Percentiles rank a stretch among this genome's conserved stretches.
These are phyloP conservation scores for Penicillium verrucosum DNA, from an alignment of 2,329 filamentous ascomycete species.

Conservation along the genomic window DNA sequence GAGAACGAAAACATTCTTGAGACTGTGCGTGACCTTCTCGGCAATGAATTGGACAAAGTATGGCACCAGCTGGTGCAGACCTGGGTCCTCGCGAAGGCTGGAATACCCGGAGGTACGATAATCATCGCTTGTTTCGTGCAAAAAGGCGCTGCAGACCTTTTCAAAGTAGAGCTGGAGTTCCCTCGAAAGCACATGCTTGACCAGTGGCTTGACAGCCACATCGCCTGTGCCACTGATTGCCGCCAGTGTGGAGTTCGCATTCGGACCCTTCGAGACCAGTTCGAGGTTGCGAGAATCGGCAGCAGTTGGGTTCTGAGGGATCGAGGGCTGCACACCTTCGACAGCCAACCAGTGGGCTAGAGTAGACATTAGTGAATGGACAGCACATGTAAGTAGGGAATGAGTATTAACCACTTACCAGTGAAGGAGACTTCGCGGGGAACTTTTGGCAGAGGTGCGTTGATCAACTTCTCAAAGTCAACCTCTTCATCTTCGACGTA, in stretches of 20 bases:
- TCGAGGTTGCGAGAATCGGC: constrained; percentile 80
- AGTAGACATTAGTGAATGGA: constrained; percentile 9
- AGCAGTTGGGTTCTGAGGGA: constrained; percentile 90
- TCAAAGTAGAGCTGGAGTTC: constrained; percentile 97
- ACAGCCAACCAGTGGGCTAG: constrained; percentile 94
- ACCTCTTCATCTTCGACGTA: constrained; percentile 98
- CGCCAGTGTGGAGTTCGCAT: constrained; percentile 79
- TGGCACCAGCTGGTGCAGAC: constrained; percentile 89
- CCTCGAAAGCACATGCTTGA: constrained; percentile 94
- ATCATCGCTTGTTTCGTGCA: constrained; percentile 84
- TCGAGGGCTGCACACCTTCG: constrained; percentile 93
- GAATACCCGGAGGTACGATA: constrained; percentile 81
- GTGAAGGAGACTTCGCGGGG: constrained; percentile 91
- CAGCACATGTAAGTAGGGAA: not conserved
- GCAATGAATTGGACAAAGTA: constrained; percentile 96
- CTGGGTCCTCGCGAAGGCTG: constrained; percentile 82
- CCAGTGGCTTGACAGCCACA: constrained; percentile 77
- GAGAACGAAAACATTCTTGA: constrained; percentile 85
- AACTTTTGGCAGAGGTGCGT: constrained; percentile 90
- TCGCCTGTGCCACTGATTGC: constrained; percentile 81
- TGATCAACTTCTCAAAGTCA: constrained; percentile 98
- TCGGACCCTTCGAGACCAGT: constrained; percentile 82
- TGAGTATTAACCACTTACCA: constrained; percentile 51
- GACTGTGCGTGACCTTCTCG: constrained; percentile 89
- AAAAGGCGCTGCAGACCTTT: constrained; percentile 82